phyloP scores from a whole-genome alignment of 1,139 yeast genomes.

The Taphrina betulina region DNA sequence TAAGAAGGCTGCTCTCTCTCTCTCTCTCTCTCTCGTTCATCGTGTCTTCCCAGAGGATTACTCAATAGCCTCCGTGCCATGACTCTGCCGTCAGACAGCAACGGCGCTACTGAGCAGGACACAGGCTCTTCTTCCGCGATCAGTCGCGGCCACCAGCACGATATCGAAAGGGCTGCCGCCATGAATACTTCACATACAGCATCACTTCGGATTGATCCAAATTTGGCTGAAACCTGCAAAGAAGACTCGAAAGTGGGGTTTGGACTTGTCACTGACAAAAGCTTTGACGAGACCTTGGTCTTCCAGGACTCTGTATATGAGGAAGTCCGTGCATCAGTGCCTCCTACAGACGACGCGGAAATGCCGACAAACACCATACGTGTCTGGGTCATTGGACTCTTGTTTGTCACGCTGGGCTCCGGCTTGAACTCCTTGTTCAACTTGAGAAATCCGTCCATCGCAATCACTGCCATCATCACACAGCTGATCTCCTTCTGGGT shows the following conservation, averaged over 20 bases:
- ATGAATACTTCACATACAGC: too few species aligned
- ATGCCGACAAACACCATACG: slow-evolving; percentile 56
- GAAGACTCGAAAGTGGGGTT: slow-evolving; percentile 46
- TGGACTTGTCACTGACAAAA: slow-evolving; percentile 46
- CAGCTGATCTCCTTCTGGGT: slow-evolving; percentile 49
- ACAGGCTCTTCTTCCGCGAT: too few species aligned
- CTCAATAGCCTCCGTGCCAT: too few species aligned
- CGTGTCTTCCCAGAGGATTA: too few species aligned
- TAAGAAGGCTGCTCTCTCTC: too few species aligned
- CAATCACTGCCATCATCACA: slow-evolving; percentile 57
- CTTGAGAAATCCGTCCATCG: slow-evolving; percentile 57
- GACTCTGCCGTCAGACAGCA: too few species aligned
- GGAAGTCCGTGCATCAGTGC: slow-evolving; percentile 69
- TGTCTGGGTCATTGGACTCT: slow-evolving; percentile 35
- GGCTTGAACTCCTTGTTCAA: slow-evolving; percentile 60
- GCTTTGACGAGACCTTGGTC: slow-evolving; percentile 51
- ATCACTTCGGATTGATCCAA: too few species aligned
- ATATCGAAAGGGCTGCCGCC: too few species aligned
- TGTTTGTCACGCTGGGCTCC: slow-evolving; percentile 59
- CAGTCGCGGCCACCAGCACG: too few species aligned
- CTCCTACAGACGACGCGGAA: slow-evolving; percentile 57
- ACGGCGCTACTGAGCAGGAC: too few species aligned
- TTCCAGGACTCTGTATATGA: slow-evolving; percentile 57
- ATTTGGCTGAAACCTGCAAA: slow-evolving; percentile 48
- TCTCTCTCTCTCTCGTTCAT: too few species aligned